Base-by-base conservation (phyloP, 2,329 filamentous ascomycete genomes). In the Hypoxylon sp. region DNA sequence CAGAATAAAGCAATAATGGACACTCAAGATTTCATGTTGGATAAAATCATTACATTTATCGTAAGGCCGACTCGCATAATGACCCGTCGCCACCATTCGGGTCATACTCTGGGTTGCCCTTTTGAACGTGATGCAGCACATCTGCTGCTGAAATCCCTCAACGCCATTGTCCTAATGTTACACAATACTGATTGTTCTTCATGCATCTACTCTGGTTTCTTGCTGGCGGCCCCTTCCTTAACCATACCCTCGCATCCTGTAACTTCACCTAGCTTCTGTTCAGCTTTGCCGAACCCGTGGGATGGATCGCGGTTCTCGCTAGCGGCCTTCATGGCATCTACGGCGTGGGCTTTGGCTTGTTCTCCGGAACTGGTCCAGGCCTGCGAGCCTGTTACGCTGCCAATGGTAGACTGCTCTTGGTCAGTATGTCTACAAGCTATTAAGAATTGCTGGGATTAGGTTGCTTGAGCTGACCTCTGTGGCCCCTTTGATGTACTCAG, bases 171-270 rank as follows among this genome's bases (percentile, higher is more conserved):
- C n/a, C 25, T 13, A 11, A n/a, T 35, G 14, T 40, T 30, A 44
- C 13, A 60, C 35, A 17, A 44, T 20, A 14, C 17, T 6, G 25
- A 11, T 17, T 49, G 20, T 33, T 40, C 22, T 8, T 25, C 8
- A 11, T 10, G 5, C 42, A 37, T 25, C 60, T 69, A 75, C 13
- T 72, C 66, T 7, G 69, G 27, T 68, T 78, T 80, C 61, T 78
- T 80, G 74, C 86, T 90, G 17, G 82, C 84, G 13, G 81, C 82
- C 0, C 89, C 90, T 78, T 91, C 89, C 61, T 85, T 84, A 78
- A 87, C 81, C 91, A 93, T 92, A 0, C 91, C 91, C 78, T 91
- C 88, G 71, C 91, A 93, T 0, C 91, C 90, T 0, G 88, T 85
- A 0, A 86, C 79, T 75, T 86, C 88, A 5, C 91, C 91, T 0